Base-by-base conservation (phyloP, 2,329 filamentous ascomycete species). In the Phoma herbarum region DNA sequence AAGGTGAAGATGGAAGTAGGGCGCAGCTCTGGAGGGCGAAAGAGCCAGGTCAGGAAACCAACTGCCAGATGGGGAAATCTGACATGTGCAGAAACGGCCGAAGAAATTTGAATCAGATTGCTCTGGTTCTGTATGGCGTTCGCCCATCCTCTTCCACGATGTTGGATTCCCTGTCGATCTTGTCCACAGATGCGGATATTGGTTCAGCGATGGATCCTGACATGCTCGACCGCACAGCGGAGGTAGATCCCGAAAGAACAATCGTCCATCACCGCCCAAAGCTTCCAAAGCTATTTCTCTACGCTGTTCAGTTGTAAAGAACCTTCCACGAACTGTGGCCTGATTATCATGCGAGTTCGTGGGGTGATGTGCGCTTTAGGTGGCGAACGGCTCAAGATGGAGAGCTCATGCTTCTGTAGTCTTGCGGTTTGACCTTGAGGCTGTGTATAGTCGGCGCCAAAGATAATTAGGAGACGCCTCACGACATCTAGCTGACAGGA, bases 341-440 rank as follows among this genome's bases (percentile, higher is more conserved):
- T 58, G 53, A 55, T 54, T 26, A 46, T 53, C 57, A 58, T 31
- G 53, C 58, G 39, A 61, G 52, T 43, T 59, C 48, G 42, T 60
- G 57, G 60, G 50, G 41, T 60, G 58, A 62, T 52, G 35, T 45
- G 42, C 33, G 46, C 50, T 47, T 22, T 14, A 33, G 26, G 31
- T 50, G 20, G 39, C 46, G 42, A 46, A 45, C 16, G 39, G 56
- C 45, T 39, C 31, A 37, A 10, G 37, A 12, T 37, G 41, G 44
- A 25, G 35, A 26, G 50, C n/a, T 57, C 25, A 33, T 55, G 37
- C 45, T 39, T 51, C 43, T 56, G 29, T 28, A 47, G 45, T 43
- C 48, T 50, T 31, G 52, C 44, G 22, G 23, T 43, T 46, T 18
- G 12, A 43, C 50, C 52, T 57, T 42, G 43, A 42, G 53, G 28